Evolutionary conservation across 2,329 filamentous ascomycete species (phyloP).

Genomic region (Fusarium burgessii): DNA sequence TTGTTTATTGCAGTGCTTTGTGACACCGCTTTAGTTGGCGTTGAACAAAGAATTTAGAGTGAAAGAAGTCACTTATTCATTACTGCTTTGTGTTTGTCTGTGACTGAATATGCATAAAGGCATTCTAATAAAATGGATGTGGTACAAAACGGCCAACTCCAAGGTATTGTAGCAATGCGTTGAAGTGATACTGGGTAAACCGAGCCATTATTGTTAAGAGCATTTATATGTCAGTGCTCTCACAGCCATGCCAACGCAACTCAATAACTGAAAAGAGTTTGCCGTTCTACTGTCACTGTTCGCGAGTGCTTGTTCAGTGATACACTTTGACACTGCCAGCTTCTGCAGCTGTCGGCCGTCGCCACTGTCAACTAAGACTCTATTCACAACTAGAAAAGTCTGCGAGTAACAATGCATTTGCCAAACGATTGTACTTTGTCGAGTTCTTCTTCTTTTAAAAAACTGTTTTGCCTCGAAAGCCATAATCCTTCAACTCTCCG

Average conservation of each 20-base stretch:
- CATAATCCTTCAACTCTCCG: neutral
- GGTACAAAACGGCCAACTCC: neutral
- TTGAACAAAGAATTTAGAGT: conserved; percentile 16
- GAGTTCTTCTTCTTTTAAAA: neutral
- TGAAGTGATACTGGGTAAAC: neutral
- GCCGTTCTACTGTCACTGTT: neutral
- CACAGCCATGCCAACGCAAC: neutral
- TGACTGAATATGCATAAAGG: neutral
- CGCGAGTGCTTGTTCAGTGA: neutral
- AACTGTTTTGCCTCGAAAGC: neutral
- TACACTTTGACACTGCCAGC: neutral
- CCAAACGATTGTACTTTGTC: neutral
- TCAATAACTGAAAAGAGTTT: neutral
- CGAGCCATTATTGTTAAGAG: neutral
- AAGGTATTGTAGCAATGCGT: neutral
- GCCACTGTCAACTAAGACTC: neutral
- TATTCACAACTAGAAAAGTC: conserved; percentile 14
- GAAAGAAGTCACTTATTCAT: neutral
- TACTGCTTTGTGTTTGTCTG: neutral
- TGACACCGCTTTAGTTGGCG: conserved; percentile 11
- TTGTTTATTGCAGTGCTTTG: conserved; percentile 14
- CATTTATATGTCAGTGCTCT: neutral
- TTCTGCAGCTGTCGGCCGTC: neutral
- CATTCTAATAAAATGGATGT: neutral
- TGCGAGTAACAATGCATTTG: neutral